Evolutionary conservation across 192 early-diverging fungal species (phyloP), one percentile per base, ranked within the genome.

Genomic region (Entophlyctis luteolus): DNA sequence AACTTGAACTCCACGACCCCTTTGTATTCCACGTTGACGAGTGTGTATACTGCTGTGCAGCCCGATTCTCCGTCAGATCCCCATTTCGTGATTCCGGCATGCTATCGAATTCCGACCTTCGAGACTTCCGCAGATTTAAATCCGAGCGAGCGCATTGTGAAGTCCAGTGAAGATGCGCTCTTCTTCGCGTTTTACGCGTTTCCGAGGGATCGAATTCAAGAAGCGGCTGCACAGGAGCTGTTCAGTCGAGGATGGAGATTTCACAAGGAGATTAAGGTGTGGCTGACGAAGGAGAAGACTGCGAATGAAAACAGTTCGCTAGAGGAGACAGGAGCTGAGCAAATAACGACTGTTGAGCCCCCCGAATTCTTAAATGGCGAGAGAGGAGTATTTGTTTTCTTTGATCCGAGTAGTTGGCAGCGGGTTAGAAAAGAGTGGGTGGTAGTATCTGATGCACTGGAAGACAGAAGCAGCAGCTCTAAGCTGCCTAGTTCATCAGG

Each of bases 181-280:
- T 94, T 99, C 65, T 97, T 98, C 80, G 84, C 94, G 37, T 99
- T 99, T 77, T 98, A 99, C 78, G 89, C 91, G 14, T 87, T 93
- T 83, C 95, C 97, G n/a, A 84, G 91, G 50, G 94, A 96, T 55
- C 80, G 88, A 38, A 62, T 94, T 22, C 94, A 98, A 81, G 93
- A 97, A 69, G 89, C 88, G 5, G 92, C 93, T 4, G 94, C 95
- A 27, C 88, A 93, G 67, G 95, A 99, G 81, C 85, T 99, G 67
- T 89, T 91, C 75, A 87, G 85, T 71, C 86, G 97, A 34, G 87
- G 90, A 12, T 99, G 95, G 95, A 84, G 94, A 57, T 99, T 91
- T 77, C 97, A 99, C 83, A 94, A 93, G 74, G 92, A 95, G 60
- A 72, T 94, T 52, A 84, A 87, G 55, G 71, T 96, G 46, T 99